Conservation (phyloP, 768 basidiomycete genomes). For the Suillus bovinus region DNA sequence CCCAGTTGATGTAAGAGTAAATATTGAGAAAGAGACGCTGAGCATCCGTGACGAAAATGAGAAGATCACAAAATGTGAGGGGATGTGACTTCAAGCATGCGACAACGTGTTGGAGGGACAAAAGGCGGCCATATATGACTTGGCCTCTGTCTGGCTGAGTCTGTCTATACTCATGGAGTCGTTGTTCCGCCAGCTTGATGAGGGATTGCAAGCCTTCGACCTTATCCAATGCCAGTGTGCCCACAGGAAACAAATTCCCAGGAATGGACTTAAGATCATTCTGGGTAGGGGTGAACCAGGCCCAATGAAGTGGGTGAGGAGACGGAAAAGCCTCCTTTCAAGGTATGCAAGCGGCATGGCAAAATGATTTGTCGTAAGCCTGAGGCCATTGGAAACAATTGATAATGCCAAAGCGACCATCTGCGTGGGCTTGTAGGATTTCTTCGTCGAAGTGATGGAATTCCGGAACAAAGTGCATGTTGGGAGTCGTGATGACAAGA, state of each 20-base stretch:
- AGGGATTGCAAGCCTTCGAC: conserved; percentile 1
- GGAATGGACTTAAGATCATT: neutral
- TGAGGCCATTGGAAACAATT: conserved; percentile 13
- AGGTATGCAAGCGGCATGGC: neutral
- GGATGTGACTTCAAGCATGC: conserved; percentile 6
- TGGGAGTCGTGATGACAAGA: neutral
- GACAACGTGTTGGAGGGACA: neutral
- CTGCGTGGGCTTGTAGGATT: neutral
- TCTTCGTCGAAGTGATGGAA: neutral
- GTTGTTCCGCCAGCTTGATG: neutral
- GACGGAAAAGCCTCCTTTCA: conserved; percentile 4
- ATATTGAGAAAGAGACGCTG: conserved; percentile 8
- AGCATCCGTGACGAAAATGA: conserved; percentile 10
- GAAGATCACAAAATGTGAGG: neutral
- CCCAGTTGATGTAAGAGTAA: conserved; percentile 6
- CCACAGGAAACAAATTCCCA: conserved; percentile 1
- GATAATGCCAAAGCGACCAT: neutral
- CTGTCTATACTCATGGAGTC: neutral
- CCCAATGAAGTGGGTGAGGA: conserved; percentile 6
- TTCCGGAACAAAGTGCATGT: neutral
- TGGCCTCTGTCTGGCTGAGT: conserved; percentile 1
- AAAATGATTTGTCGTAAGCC: neutral
- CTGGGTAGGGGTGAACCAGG: conserved; percentile 5
- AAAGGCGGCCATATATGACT: neutral
- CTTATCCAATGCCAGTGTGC: conserved; percentile 5